phyloP scores from a whole-genome alignment of 495 filamentous ascomycete species.

The Cairneyella variabilis region DNA sequence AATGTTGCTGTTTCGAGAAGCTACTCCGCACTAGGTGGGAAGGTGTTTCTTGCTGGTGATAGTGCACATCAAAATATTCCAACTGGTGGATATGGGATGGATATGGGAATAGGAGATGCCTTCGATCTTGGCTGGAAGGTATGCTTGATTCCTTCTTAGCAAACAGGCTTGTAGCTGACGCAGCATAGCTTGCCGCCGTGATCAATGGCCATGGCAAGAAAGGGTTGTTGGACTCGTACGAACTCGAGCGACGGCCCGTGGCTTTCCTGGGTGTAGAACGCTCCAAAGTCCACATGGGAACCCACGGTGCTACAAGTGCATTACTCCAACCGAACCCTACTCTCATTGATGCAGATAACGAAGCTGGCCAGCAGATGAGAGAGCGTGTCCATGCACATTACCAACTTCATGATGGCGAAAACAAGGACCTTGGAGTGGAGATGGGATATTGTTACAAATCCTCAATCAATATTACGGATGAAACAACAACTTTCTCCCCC shows the following conservation, averaged over 20 bases:
- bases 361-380: not conserved
- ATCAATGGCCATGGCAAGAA: constrained; percentile 21
- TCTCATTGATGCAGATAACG: not conserved
- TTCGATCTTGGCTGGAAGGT: constrained; percentile 33
- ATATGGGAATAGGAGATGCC: constrained; percentile 31
- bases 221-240: constrained; percentile 22
- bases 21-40: constrained; percentile 15
- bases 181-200: constrained; percentile 25
- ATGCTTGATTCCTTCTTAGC: no score
- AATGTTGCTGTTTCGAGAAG: constrained; percentile 22
- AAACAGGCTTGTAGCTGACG: no score
- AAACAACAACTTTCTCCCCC: not conserved
- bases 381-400: not conserved
- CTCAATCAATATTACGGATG: constrained; percentile 19
- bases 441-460: constrained; percentile 28
- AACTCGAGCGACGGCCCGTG: constrained; percentile 26
- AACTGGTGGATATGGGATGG: constrained; percentile 32
- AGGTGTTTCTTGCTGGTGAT: constrained; percentile 53
- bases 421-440: constrained; percentile 28
- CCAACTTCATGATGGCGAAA: constrained; percentile 2
- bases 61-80: constrained; percentile 27
- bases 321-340: not conserved
- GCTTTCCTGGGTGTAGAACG: constrained; percentile 1
- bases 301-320: not conserved
- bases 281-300: not conserved